Evolutionary conservation across 73 alveolate species (phyloP).

Genomic region (Paraurostyla sp.): DNA sequence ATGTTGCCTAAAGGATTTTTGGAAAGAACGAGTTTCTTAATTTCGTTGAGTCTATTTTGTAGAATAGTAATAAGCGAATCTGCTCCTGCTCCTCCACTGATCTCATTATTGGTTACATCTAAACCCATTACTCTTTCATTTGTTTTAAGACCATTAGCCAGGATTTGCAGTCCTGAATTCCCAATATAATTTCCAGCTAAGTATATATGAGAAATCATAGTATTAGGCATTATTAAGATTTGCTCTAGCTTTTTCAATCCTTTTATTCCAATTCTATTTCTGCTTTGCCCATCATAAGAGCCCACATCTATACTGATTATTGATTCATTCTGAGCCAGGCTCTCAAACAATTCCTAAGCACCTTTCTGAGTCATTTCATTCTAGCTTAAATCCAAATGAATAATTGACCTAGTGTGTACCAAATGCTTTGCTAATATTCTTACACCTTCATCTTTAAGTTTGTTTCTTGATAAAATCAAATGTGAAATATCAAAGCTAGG

Average conservation of each 20-base stretch:
- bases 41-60: not conserved
- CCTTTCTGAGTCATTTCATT: conserved; percentile 47
- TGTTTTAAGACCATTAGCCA: conserved; percentile 1
- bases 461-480: not conserved
- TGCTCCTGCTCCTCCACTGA: conserved; percentile 20
- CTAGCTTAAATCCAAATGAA: conserved; percentile 13
- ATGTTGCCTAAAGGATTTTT: conserved; percentile 41
- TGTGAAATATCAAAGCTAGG: conserved; percentile 2
- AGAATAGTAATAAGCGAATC: not conserved
- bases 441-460: conserved; percentile 40
- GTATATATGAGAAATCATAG: conserved; percentile 20
- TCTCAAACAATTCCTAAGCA: not conserved
- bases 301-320: conserved; percentile 16
- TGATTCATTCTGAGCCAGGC: not conserved
- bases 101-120: conserved; percentile 35
- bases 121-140: conserved; percentile 50
- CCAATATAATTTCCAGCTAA: conserved; percentile 57
- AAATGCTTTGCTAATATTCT: not conserved
- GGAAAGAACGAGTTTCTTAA: not conserved
- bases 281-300: conserved; percentile 43
- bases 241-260: not conserved
- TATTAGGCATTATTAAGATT: not conserved
- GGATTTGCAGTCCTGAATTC: not conserved
- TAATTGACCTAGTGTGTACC: not conserved
- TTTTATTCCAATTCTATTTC: conserved; percentile 17